phyloP scores from a whole-genome alignment of 1,284 basidiomycete species.

The Tremellales sp. region DNA sequence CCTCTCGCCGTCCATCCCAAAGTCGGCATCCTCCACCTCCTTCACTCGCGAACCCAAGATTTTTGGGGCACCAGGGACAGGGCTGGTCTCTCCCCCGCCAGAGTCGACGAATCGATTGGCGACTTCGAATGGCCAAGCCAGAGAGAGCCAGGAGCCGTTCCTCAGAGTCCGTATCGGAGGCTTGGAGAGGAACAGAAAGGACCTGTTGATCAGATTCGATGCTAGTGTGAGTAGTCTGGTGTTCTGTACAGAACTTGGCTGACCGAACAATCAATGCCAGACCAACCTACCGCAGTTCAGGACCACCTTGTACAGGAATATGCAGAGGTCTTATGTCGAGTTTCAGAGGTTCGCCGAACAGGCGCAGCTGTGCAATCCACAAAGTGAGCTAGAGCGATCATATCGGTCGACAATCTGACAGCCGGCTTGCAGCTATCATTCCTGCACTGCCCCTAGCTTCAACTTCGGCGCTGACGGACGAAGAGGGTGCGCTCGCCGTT shows the following conservation, averaged over 20 bases:
- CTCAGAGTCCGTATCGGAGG: conserved; percentile 80
- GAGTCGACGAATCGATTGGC: neutral
- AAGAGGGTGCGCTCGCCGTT: conserved; percentile 60
- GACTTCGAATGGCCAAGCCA: conserved; percentile 5
- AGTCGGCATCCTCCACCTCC: conserved; percentile 6
- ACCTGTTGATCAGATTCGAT: conserved; percentile 85
- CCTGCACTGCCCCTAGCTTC: conserved; percentile 86
- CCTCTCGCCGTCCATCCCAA: conserved; percentile 8
- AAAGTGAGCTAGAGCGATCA: conserved; percentile 52
- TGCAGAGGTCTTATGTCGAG: conserved; percentile 84
- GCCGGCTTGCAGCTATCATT: conserved; percentile 59
- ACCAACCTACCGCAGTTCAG: conserved; percentile 89
- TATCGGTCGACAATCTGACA: neutral
- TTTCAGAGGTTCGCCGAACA: conserved; percentile 89
- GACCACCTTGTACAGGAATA: conserved; percentile 80
- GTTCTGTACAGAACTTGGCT: neutral
- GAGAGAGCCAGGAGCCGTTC: conserved; percentile 54
- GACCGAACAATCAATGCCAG: conserved; percentile 50
- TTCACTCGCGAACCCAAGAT: conserved; percentile 36
- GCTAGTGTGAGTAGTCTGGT: conserved; percentile 64
- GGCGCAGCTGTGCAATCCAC: conserved; percentile 74
- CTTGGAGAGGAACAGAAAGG: conserved; percentile 85
- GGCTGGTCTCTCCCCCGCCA: conserved; percentile 23
- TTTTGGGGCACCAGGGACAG: conserved; percentile 38
- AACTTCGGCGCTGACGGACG: conserved; percentile 89